A percentile compares a stretch with the other conserved stretches of the same genome.
phyloP scores from a whole-genome alignment of 495 filamentous ascomycete genomes.

The Lophiostoma macrostomum region DNA sequence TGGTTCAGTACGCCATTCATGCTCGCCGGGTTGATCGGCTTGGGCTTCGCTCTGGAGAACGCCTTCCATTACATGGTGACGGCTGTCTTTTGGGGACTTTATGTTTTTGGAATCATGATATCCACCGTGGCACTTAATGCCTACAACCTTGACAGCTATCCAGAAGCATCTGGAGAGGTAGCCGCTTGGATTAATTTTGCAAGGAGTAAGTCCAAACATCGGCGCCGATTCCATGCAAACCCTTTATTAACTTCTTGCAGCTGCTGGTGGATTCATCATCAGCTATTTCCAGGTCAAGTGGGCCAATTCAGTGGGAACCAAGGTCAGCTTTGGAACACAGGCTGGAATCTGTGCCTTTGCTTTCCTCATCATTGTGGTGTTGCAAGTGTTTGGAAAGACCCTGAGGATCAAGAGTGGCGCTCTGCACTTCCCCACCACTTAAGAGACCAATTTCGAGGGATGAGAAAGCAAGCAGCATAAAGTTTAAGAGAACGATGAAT shows the following conservation, averaged over 20 bases:
- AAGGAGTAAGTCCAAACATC: no score
- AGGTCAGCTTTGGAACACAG: constrained; percentile 29
- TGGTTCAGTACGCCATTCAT: constrained; percentile 38
- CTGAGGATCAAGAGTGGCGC: constrained; percentile 11
- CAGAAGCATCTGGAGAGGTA: constrained; percentile 41
- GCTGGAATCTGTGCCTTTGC: constrained; percentile 47
- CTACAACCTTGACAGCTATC: constrained; percentile 46
- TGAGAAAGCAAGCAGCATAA: no score
- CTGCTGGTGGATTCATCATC: constrained; percentile 44
- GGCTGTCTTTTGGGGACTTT: constrained; percentile 30
- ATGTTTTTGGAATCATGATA: constrained; percentile 25
- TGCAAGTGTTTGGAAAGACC: constrained; percentile 19
- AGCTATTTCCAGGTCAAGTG: constrained; percentile 50
- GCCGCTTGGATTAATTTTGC: constrained; percentile 44
- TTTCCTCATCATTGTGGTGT: constrained; percentile 17
- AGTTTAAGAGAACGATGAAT: no score
- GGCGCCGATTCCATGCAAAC: no score
- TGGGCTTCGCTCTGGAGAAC: constrained; percentile 28
- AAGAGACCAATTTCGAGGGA: no score
- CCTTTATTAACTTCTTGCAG: no score
- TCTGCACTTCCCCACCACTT: no score
- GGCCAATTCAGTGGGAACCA: constrained; percentile 31
- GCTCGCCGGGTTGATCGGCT: constrained; percentile 22
- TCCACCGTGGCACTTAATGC: constrained; percentile 31
- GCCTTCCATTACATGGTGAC: constrained; percentile 22